Evolutionary conservation across 441 rosid genomes (phyloP).

Genomic region (Viola pubescens): DNA sequence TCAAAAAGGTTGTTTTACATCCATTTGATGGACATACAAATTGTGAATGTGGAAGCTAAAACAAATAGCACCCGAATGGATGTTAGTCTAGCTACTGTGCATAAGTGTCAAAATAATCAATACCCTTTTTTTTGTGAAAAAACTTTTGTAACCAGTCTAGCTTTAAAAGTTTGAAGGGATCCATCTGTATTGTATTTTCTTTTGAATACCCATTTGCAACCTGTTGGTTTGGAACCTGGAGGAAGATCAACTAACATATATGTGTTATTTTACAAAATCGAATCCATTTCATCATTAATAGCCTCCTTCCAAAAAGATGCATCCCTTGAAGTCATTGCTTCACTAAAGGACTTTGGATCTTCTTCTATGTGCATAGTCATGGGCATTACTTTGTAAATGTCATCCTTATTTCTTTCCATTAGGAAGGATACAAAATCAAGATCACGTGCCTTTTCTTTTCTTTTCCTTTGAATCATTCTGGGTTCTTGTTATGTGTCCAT

Average conservation of each 20-base stretch:
- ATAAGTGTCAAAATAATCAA: conserved; percentile 1
- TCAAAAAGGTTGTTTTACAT: neutral
- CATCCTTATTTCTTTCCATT: neutral
- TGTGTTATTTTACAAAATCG: neutral
- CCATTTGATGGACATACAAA: neutral
- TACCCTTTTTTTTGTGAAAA: neutral
- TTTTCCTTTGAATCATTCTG: neutral
- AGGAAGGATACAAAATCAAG: neutral
- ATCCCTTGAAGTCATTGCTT: conserved; percentile 6
- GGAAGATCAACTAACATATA: neutral
- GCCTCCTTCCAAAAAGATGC: neutral
- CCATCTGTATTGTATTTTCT: neutral
- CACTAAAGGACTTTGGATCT: neutral
- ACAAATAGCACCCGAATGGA: neutral
- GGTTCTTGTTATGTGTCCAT: neutral
- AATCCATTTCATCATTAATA: conserved; percentile 2
- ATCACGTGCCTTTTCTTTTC: neutral
- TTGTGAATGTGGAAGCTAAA: neutral
- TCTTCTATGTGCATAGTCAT: neutral
- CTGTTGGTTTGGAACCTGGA: neutral
- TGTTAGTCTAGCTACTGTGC: neutral
- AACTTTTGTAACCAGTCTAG: neutral
- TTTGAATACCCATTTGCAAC: conserved; percentile 3
- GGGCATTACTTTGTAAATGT: neutral
- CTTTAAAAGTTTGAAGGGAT: neutral